Base-by-base conservation (phyloP, 345 rosid genomes). In the Acer negundo region DNA sequence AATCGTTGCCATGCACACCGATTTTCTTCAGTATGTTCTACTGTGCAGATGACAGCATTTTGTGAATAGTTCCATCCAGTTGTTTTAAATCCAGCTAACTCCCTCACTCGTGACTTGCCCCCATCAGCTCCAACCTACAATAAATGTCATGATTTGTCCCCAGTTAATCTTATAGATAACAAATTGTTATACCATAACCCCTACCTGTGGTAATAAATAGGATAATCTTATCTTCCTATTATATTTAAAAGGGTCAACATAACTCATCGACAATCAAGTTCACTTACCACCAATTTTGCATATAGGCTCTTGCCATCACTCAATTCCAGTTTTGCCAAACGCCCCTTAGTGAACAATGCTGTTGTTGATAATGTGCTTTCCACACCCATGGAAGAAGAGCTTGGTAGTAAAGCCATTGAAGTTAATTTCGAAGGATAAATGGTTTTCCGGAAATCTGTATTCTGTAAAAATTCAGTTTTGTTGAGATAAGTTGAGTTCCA, bases 51-150 rank as follows among this genome's bases (percentile, higher is more conserved):
- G 62, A 95, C 79, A 49, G 98, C 99, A 83, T 89, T 92, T 80
- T 95, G 99, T 13, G 93, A 85, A 84, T 95, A 95, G 81, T 86
- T 89, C 98, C 99, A 93, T 63, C 98, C 96, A 0, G 89, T 91
- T 72, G 94, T 92, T 79, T 86, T 90, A 78, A 95, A 87, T 75
- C 97, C 95, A 40, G 94, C 89, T 70, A 95, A 82, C 69, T 92
- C 97, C 82, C 99, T 88, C 58, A 95, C 99, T 62, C 80, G 90
- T 17, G 98, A 95, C 86, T 91, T 95, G 69, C 86, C 89, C 70
- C 98, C 99, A 89, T 93, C 98, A 22, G 99, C 92, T 72, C 98
- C 99, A 31, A 94, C 97, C 98, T 92, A 85, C 75, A 82, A 74
- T 20, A 56, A 80, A 78, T 23, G 28, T 67, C 73, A 70, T 15